Evolutionary conservation across 73 alveolate genomes (phyloP), one percentile per base, ranked within the genome.

Genomic region (Paramecium sexaurelia): DNA sequence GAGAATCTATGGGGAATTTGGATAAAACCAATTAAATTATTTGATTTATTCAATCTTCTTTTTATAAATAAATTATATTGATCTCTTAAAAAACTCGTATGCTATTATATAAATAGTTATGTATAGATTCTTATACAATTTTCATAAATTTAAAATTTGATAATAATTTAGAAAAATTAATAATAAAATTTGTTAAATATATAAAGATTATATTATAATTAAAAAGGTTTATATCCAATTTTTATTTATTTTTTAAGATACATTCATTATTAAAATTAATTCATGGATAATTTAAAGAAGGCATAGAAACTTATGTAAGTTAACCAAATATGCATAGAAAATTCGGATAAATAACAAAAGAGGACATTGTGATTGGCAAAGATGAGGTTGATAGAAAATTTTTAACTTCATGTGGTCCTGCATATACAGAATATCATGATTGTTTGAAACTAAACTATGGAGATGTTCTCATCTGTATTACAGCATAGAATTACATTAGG

Each of bases 341-440:
- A 45, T 78, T 78, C 4, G 90, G 90, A 41, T 78, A 78, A 39
- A 39, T 78, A 7, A 78, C 43, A 10, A 78, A 78, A 78, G 90
- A 78, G 0, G 90, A 78, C 55, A 78, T 78, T 24, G 71, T 78
- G 26, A 78, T 78, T 78, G 90, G 90, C 7, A 41, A 26, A 20
- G 90, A 78, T 78, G 90, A 78, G 19, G 90, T 78, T 2, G 90
- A 78, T 43, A 78, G 73, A 78, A 78, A 78, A 45, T 78, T 78
- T 33, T 40, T 22, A 26, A 78, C 90, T 45, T 33, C 41, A 2
- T 78, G 90, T 20, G 90, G 90, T 24, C 68, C 68, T 37, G 68
- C 19, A 11, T 78, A 78, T 43, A 45, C 45, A 19, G 68, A 39
- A 13, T 78, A 78, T n/a, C 68, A 78, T 15, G 71, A 78, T 2